Conservation (phyloP, 495 filamentous ascomycete species). For the Parachaetomium inaequale region DNA sequence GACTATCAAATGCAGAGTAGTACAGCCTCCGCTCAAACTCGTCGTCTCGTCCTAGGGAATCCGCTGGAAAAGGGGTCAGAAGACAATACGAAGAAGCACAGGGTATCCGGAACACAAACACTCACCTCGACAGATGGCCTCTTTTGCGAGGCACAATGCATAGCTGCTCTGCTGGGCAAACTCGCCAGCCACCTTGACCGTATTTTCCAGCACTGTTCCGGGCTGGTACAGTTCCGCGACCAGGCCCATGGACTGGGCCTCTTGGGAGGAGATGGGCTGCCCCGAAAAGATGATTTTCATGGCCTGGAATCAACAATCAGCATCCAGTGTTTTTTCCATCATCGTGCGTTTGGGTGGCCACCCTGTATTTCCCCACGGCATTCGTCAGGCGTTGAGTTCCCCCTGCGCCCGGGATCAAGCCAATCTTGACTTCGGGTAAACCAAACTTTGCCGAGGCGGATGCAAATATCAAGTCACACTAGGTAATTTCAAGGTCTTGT, state of each 20-base stretch:
- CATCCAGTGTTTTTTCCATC: not conserved
- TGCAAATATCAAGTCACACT: slow-evolving; percentile 43
- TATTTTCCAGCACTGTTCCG: not conserved
- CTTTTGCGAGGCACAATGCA: not conserved
- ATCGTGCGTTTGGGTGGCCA: not conserved
- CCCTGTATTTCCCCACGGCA: slow-evolving; percentile 41
- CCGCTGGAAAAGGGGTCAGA: not conserved
- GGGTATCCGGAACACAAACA: not conserved
- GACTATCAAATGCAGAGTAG: not conserved
- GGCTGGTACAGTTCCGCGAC: slow-evolving; percentile 3
- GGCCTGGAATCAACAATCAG: not conserved
- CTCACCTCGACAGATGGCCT: slow-evolving; percentile 2
- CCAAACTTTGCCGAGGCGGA: slow-evolving; percentile 36
- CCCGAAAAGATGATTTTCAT: slow-evolving; percentile 11
- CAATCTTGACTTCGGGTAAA: slow-evolving; percentile 44
- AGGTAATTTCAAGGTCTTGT: slow-evolving; percentile 23
- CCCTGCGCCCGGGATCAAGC: slow-evolving; percentile 43
- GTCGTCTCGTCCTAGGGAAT: not conserved
- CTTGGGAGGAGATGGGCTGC: slow-evolving; percentile 2
- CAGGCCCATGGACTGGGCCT: not conserved
- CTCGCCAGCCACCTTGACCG: not conserved
- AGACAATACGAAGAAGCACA: not conserved
- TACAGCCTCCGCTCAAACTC: slow-evolving; percentile 5
- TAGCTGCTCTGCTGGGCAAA: not conserved
- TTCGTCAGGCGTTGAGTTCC: slow-evolving; percentile 42